Evolutionary conservation across 768 basidiomycete species (phyloP).

Genomic region (Russula brevipes): DNA sequence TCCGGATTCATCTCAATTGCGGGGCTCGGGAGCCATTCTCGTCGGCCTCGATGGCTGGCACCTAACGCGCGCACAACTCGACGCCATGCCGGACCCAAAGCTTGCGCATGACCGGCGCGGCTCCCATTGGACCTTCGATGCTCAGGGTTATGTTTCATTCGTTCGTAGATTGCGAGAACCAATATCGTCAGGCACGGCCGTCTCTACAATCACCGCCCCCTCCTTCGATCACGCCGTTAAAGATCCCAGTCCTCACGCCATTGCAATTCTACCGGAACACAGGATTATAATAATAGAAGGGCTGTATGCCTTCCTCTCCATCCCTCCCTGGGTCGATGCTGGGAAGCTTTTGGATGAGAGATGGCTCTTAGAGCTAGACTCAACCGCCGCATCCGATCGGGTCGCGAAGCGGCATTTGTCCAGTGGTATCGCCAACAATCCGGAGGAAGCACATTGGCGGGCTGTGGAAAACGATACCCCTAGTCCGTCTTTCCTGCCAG

Average conservation of each 20-base stretch:
- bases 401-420: conserved; percentile 69
- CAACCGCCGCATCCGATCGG: conserved; percentile 50
- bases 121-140: conserved; percentile 89
- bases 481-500: conserved; percentile 43
- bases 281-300: conserved; percentile 86
- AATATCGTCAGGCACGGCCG: conserved; percentile 11
- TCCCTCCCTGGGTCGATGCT: conserved; percentile 67
- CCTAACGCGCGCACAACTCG: conserved; percentile 70
- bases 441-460: conserved; percentile 61
- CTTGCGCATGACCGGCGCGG: conserved; percentile 78
- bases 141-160: conserved; percentile 62
- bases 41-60: conserved; percentile 94
- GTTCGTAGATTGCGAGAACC: conserved; percentile 49
- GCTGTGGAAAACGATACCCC: conserved; percentile 76
- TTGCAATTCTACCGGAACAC: conserved; percentile 55
- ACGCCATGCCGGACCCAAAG: conserved; percentile 66
- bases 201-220: conserved; percentile 54
- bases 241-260: conserved; percentile 64
- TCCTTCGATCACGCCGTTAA: conserved; percentile 86
- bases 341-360: conserved; percentile 66
- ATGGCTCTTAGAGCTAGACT: conserved; percentile 64
- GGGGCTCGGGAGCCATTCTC: conserved; percentile 44
- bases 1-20: background rate
- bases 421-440: conserved; percentile 65
- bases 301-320: conserved; percentile 75